Percentiles rank a stretch among this genome's conserved stretches.
phyloP scores from a whole-genome alignment of 2,329 filamentous ascomycete genomes.

The Aspergillus sp. region DNA sequence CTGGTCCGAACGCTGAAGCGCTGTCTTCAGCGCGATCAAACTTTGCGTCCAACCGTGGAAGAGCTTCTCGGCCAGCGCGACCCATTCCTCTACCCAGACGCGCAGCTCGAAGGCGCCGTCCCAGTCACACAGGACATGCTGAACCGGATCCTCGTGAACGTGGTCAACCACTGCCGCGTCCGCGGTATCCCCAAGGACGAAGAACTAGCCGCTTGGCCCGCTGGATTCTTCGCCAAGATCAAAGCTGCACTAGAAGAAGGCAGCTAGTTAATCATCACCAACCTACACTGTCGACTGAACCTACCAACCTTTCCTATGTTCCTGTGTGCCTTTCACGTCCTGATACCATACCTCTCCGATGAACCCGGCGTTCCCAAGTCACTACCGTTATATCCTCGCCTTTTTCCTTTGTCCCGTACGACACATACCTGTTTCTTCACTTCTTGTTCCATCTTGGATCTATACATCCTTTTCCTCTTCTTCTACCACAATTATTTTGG shows the following conservation, averaged over 20 bases:
- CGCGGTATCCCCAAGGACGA: slow-evolving; percentile 59
- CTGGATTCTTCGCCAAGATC: slow-evolving; percentile 51
- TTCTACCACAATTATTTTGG: not conserved
- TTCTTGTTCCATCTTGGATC: not conserved
- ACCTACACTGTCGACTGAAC: not conserved
- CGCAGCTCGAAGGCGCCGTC: slow-evolving; percentile 47
- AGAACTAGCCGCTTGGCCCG: slow-evolving; percentile 54
- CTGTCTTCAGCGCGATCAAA: slow-evolving; percentile 62
- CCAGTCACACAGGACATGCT: slow-evolving; percentile 61
- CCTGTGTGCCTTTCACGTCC: not conserved
- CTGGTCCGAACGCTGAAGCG: slow-evolving; percentile 58
- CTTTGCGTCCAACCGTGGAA: slow-evolving; percentile 57
- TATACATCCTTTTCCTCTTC: not conserved
- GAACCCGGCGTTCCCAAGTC: slow-evolving; percentile 4
- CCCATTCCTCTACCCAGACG: slow-evolving; percentile 61
- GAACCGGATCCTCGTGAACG: slow-evolving; percentile 60
- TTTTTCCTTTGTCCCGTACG: not conserved
- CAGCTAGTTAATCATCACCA: not conserved
- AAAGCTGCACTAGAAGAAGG: slow-evolving; percentile 48
- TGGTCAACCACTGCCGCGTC: slow-evolving; percentile 61
- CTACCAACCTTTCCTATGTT: not conserved
- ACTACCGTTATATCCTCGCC: not conserved
- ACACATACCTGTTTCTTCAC: not conserved
- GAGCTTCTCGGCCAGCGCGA: slow-evolving; percentile 59
- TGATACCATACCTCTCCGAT: not conserved